Evolutionary conservation across 2,329 filamentous ascomycete genomes (phyloP).

Genomic region (Cadophora sp.): DNA sequence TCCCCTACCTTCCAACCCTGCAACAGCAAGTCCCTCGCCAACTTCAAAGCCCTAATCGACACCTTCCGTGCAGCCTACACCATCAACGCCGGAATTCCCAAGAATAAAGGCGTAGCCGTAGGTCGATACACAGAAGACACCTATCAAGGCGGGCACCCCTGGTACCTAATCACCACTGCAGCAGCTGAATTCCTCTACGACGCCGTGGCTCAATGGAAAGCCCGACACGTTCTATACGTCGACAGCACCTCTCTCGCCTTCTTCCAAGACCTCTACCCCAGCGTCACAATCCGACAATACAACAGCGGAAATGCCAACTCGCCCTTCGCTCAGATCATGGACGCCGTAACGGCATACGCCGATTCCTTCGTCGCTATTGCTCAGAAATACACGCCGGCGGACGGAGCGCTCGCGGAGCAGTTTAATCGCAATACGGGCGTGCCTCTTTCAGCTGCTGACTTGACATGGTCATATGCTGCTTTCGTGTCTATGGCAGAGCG

Average conservation of each 20-base stretch:
- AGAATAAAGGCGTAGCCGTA: constrained; percentile 66
- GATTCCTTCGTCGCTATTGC: constrained; percentile 60
- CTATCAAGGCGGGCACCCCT: constrained; percentile 81
- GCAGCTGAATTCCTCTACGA: constrained; percentile 84
- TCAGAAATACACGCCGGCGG: constrained; percentile 56
- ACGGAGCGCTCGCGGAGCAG: constrained; percentile 72
- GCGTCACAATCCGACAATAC: constrained; percentile 68
- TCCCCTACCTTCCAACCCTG: constrained; percentile 75
- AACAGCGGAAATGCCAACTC: constrained; percentile 62
- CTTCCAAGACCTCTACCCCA: constrained; percentile 70
- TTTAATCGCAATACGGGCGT: constrained; percentile 60
- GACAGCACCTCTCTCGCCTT: constrained; percentile 71
- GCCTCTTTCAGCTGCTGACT: constrained; percentile 67
- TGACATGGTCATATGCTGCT: constrained; percentile 78
- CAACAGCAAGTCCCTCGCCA: constrained; percentile 64
- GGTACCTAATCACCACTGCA: constrained; percentile 78
- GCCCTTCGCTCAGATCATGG: constrained; percentile 55
- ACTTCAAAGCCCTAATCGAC: constrained; percentile 77
- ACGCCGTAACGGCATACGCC: constrained; percentile 67
- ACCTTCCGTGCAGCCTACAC: constrained; percentile 71
- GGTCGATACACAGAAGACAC: constrained; percentile 74
- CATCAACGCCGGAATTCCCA: constrained; percentile 69
- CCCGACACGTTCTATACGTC: constrained; percentile 66
- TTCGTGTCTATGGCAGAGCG: constrained; percentile 68
- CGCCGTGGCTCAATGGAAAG: constrained; percentile 74